phyloP scores from a whole-genome alignment of 805 yeast genomes.

The Lipomyces sp. region DNA sequence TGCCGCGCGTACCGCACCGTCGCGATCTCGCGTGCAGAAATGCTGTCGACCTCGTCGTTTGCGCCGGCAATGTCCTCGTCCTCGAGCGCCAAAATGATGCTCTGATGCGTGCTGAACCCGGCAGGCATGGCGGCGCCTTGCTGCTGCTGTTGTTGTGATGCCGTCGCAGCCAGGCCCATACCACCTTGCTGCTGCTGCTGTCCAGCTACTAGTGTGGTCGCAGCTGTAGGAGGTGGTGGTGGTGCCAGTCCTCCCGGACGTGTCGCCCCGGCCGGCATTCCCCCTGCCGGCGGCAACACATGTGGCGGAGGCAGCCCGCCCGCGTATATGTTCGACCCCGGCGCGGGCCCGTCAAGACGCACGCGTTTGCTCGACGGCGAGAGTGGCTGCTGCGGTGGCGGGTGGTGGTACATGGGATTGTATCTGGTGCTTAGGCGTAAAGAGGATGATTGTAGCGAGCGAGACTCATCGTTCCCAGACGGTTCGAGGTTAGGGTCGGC shows the following conservation, averaged over 20 bases:
- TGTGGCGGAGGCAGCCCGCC: conserved; percentile 2
- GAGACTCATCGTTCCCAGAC: too few relatives aligned
- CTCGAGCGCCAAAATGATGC: conserved; percentile 15
- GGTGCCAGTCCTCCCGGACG: background rate
- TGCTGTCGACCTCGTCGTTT: conserved; percentile 40
- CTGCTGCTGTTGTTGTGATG: background rate
- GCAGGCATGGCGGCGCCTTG: background rate
- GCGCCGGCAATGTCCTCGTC: conserved; percentile 26
- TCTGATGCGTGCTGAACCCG: conserved; percentile 16
- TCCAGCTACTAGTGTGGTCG: too few relatives aligned
- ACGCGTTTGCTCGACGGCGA: conserved; percentile 23
- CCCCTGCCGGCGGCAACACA: background rate
- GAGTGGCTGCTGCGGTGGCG: conserved; percentile 23
- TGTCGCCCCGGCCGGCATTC: too few relatives aligned
- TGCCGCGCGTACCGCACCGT: conserved; percentile 43
- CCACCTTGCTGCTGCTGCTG: conserved; percentile 2
- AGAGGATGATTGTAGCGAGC: background rate
- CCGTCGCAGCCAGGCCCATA: too few relatives aligned
- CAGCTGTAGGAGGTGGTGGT: conserved; percentile 1
- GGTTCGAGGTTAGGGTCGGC: too few relatives aligned
- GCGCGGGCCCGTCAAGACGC: conserved; percentile 19
- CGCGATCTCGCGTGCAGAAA: conserved; percentile 44
- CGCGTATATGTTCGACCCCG: conserved; percentile 2
- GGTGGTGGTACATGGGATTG: conserved; percentile 21
- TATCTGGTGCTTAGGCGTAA: background rate